Evolutionary conservation across 306 rosid genomes (phyloP).

Genomic region (Delonix regia): DNA sequence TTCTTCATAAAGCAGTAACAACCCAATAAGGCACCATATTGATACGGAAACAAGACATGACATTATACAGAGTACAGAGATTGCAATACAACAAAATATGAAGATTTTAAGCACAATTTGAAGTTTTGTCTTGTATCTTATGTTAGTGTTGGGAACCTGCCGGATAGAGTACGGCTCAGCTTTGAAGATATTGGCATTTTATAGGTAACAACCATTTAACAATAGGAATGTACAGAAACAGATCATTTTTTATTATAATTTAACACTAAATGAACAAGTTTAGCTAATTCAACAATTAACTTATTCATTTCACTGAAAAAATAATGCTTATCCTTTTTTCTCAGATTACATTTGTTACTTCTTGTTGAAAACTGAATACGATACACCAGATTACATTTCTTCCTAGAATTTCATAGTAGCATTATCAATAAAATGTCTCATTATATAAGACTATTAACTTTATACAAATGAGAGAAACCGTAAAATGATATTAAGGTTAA

Average conservation of each 20-base stretch:
- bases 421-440: neutral
- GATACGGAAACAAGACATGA: neutral
- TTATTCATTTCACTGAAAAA: neutral
- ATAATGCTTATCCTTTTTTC: neutral
- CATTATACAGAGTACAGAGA: neutral
- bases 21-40: neutral
- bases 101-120: neutral
- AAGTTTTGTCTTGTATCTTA: neutral
- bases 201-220: constrained; percentile 6
- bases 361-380: neutral
- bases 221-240: constrained; percentile 5
- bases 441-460: neutral
- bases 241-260: neutral
- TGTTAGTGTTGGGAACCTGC: neutral
- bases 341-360: no score
- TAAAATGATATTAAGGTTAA: neutral
- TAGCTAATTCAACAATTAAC: neutral
- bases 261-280: neutral
- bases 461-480: neutral
- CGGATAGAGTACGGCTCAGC: neutral
- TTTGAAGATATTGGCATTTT: neutral
- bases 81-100: neutral
- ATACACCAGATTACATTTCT: neutral
- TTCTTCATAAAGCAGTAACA: constrained; percentile 13
- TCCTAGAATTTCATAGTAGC: constrained; percentile 3